Evolutionary conservation across 2,329 filamentous ascomycete genomes (phyloP), one percentile per base, ranked within the genome.

Genomic region (Microascus cirrosus): DNA sequence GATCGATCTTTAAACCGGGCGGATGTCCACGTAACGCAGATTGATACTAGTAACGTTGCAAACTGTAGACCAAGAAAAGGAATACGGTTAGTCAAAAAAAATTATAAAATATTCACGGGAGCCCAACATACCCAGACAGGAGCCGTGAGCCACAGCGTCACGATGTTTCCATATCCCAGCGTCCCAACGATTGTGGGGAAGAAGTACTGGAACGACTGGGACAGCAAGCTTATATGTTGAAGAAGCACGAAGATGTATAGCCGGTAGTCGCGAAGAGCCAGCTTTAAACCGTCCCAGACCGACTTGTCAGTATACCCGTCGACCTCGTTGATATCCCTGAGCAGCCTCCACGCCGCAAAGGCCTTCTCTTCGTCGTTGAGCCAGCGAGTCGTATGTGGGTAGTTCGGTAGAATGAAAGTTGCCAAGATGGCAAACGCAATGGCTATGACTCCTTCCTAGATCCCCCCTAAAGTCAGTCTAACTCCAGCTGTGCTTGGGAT

Each of bases 381-480:
- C 54, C 54, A 55, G 18, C 32, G 2, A 25, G 34, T 39, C 24
- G 54, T 39, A 18, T 68, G 71, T 3, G 84, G 83, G 64, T 83
- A 86, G 66, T 86, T 83, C 1, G 74, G 74, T 1, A 76, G 65
- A 15, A 73, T 63, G 24, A 71, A 69, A 39, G 64, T 72, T 1
- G 70, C 67, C 1, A 62, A 59, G 13, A 69, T 58, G 18, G 68
- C 70, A 13, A 72, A 65, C 2, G 67, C 45, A 57, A 74, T 69
- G 20, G 69, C 70, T 12, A 67, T 65, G 12, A 69, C 62, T 2
- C 70, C 72, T 58, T 75, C 73, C 72, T 60, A 91, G 86, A 67
- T 93, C 93, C 56, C n/a, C 93, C 90, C 87, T 87, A 90, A 34
- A 86, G 76, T 87, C 87, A 91, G 12, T 83, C 77, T 24, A 85